These are phyloP conservation scores for Botrytis deweyae DNA, from an alignment of 2,329 filamentous ascomycete species.

Conservation along the genomic window DNA sequence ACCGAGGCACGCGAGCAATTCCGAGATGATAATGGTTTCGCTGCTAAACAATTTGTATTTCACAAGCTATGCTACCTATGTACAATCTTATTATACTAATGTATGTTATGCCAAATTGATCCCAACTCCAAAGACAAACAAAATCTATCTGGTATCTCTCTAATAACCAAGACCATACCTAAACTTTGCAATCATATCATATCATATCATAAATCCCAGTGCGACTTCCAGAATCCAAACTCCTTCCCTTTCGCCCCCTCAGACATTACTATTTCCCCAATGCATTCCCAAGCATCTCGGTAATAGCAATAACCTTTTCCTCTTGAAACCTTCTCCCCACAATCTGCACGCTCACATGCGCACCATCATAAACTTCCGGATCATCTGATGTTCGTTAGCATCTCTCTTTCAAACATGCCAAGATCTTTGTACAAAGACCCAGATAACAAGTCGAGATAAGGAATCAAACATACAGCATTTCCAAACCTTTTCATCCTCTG, in stretches of 20 bases:
- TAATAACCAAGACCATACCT: background rate
- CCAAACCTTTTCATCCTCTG: conserved; percentile 34
- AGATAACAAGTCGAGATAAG: background rate
- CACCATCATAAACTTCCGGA: conserved; percentile 36
- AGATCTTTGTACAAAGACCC: background rate
- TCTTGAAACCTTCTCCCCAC: conserved; percentile 38
- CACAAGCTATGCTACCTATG: background rate
- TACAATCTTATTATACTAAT: background rate
- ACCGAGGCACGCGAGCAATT: background rate
- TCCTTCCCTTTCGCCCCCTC: background rate
- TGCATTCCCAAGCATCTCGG: conserved; percentile 40
- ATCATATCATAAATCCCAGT: background rate
- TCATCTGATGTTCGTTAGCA: conserved; percentile 19
- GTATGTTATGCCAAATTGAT: background rate
- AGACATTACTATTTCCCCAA: conserved; percentile 23
- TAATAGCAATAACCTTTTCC: conserved; percentile 42
- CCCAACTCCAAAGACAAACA: background rate
- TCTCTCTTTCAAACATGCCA: background rate
- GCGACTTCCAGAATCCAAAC: background rate
- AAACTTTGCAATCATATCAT: background rate
- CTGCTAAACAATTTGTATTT: background rate
- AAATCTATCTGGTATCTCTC: background rate
- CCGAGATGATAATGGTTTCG: background rate
- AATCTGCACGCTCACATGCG: conserved; percentile 36
- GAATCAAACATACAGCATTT: conserved; percentile 35